Evolutionary conservation across 768 basidiomycete genomes (phyloP).

Genomic region (Coprinellus micaceus): DNA sequence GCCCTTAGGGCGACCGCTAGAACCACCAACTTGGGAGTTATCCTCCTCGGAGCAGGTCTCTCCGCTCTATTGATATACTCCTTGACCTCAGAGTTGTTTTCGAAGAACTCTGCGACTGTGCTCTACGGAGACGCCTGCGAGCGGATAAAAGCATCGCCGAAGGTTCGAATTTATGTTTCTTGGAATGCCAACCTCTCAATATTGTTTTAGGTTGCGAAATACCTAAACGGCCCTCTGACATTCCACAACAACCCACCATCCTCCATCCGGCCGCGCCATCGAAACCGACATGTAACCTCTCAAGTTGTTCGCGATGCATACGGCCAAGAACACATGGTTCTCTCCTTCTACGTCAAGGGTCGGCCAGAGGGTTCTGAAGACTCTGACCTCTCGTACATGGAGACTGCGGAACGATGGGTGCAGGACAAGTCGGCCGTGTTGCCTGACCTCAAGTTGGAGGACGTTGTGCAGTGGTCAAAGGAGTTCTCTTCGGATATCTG

Average conservation of each 20-base stretch:
- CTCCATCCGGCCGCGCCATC: slow-evolving; percentile 69
- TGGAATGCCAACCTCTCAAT: neutral
- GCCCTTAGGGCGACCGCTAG: slow-evolving; percentile 48
- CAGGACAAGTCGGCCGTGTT: slow-evolving; percentile 37
- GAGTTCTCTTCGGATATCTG: slow-evolving; percentile 35
- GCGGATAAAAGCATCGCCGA: slow-evolving; percentile 43
- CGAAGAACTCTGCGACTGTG: slow-evolving; percentile 84
- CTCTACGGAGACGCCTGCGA: slow-evolving; percentile 64
- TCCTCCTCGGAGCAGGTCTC: slow-evolving; percentile 75
- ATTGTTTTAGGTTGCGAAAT: slow-evolving; percentile 58
- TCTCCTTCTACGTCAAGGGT: slow-evolving; percentile 79
- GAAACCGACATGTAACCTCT: slow-evolving; percentile 78
- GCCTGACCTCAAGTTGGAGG: slow-evolving; percentile 54
- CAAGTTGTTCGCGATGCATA: slow-evolving; percentile 68
- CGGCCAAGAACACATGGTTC: slow-evolving; percentile 79
- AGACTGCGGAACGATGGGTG: slow-evolving; percentile 41
- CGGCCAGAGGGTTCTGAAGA: slow-evolving; percentile 38
- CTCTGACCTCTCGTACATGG: slow-evolving; percentile 42
- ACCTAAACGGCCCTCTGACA: slow-evolving; percentile 60
- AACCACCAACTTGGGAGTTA: slow-evolving; percentile 51
- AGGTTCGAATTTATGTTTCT: slow-evolving; percentile 26
- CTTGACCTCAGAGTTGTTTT: slow-evolving; percentile 78
- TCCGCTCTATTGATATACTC: slow-evolving; percentile 75
- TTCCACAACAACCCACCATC: slow-evolving; percentile 86
- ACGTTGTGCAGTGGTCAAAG: slow-evolving; percentile 45